Conservation (phyloP, 805 yeast genomes). For the Pichia rugopelliculosa region DNA sequence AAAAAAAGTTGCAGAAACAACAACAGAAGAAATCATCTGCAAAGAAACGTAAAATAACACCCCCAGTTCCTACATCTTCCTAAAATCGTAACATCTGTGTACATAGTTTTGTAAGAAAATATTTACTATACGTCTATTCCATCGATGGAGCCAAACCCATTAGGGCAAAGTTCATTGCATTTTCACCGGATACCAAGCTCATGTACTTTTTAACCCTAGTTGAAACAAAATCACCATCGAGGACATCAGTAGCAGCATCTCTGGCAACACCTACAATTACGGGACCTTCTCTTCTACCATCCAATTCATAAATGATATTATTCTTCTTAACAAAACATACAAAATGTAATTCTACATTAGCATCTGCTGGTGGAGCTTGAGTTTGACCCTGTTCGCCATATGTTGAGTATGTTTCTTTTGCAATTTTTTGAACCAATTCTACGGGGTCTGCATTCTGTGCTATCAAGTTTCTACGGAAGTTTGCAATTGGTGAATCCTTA, state of each 20-base stretch:
- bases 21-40: not conserved
- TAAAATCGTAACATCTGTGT: too few relatives aligned
- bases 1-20: not conserved
- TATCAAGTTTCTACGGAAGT: slow-evolving; percentile 21
- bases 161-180: slow-evolving; percentile 61
- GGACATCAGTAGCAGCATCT: slow-evolving; percentile 33
- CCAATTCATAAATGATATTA: slow-evolving; percentile 69
- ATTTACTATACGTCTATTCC: too few relatives aligned
- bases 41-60: not conserved
- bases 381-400: slow-evolving; percentile 55
- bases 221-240: slow-evolving; percentile 44
- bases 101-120: not conserved
- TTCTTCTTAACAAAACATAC: slow-evolving; percentile 56
- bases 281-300: slow-evolving; percentile 81
- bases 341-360: slow-evolving; percentile 62
- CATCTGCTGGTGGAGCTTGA: slow-evolving; percentile 53
- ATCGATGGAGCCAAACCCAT: slow-evolving; percentile 64
- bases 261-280: slow-evolving; percentile 36
- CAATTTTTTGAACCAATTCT: slow-evolving; percentile 20
- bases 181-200: slow-evolving; percentile 49
- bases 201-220: slow-evolving; percentile 61
- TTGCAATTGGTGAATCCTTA: slow-evolving; percentile 25
- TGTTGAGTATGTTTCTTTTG: slow-evolving; percentile 31
- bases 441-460: slow-evolving; percentile 14
- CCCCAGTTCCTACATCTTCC: too few relatives aligned